A percentile compares a stretch with the other conserved stretches of the same genome.
phyloP scores from a whole-genome alignment of 352 stramenopile genomes.

The Aphanomyces astaci region DNA sequence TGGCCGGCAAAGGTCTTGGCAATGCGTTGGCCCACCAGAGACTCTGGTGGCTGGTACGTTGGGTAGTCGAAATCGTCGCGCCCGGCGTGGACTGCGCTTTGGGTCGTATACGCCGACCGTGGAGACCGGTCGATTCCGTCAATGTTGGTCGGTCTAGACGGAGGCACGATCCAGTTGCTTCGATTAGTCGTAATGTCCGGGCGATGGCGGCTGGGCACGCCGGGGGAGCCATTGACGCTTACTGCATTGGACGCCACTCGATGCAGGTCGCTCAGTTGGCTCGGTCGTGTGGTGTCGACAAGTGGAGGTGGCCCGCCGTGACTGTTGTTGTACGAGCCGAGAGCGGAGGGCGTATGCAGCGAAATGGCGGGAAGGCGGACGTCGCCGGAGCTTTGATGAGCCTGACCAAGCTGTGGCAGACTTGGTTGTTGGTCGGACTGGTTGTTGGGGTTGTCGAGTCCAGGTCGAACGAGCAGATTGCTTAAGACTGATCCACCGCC shows the following conservation, averaged over 20 bases:
- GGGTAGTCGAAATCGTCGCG: slow-evolving; percentile 18
- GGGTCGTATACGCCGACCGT: not conserved
- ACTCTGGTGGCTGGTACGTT: slow-evolving; percentile 30
- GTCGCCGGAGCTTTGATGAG: not conserved
- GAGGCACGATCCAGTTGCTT: not conserved
- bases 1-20: slow-evolving; percentile 74
- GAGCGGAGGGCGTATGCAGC: not conserved
- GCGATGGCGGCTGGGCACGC: not conserved
- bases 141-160: not conserved
- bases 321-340: not conserved
- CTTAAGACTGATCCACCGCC: not conserved
- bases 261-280: not conserved
- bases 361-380: not conserved
- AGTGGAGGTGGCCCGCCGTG: not conserved
- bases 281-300: not conserved
- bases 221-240: not conserved
- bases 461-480: slow-evolving; percentile 1
- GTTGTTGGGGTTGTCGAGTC: not conserved
- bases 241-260: not conserved
- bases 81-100: not conserved
- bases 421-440: not conserved
- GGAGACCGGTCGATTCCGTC: not conserved
- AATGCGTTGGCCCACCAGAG: slow-evolving; percentile 72
- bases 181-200: not conserved
- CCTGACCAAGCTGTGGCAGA: not conserved